A percentile compares a stretch with the other conserved stretches of the same genome.
Evolutionary conservation across 805 yeast species (phyloP).

Genomic region (Ogataea paraovalis): DNA sequence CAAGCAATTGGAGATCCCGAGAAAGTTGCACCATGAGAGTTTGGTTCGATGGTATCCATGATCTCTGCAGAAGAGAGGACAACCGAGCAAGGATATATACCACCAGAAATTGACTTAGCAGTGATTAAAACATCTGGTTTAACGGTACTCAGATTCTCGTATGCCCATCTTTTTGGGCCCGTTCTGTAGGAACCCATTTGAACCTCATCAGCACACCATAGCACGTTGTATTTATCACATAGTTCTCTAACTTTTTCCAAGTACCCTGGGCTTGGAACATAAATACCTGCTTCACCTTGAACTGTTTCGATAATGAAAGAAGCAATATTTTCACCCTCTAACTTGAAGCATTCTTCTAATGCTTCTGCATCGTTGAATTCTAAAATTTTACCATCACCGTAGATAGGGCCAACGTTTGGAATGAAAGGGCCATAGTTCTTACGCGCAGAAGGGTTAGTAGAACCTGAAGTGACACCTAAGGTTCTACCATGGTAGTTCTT

Average conservation of each 20-base stretch:
- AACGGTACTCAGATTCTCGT: constrained; percentile 28
- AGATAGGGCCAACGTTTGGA: constrained; percentile 28
- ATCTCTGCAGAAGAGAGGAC: constrained; percentile 21
- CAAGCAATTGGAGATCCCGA: constrained; percentile 28
- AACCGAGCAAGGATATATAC: constrained; percentile 24
- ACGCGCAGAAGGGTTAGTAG: constrained; percentile 29
- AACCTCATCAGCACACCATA: constrained; percentile 36
- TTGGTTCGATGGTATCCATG: constrained; percentile 25
- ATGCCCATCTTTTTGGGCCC: constrained; percentile 34
- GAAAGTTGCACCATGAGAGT: constrained; percentile 29
- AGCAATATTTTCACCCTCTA: constrained; percentile 31
- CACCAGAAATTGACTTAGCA: constrained; percentile 30
- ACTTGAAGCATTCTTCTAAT: constrained; percentile 25
- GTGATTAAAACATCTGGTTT: constrained; percentile 26
- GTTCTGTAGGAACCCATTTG: constrained; percentile 35
- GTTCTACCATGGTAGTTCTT: constrained; percentile 39
- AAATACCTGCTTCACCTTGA: constrained; percentile 39
- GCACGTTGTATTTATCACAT: constrained; percentile 29
- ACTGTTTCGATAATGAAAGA: constrained; percentile 36
- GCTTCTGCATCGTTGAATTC: constrained; percentile 24
- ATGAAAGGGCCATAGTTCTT: constrained; percentile 33
- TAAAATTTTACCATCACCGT: constrained; percentile 28
- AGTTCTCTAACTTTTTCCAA: constrained; percentile 30
- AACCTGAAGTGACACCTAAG: constrained; percentile 37
- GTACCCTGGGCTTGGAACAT: constrained; percentile 32